phyloP scores from a whole-genome alignment of 202 grass and related monocot genomes.

The Hordeum pubiflorum region DNA sequence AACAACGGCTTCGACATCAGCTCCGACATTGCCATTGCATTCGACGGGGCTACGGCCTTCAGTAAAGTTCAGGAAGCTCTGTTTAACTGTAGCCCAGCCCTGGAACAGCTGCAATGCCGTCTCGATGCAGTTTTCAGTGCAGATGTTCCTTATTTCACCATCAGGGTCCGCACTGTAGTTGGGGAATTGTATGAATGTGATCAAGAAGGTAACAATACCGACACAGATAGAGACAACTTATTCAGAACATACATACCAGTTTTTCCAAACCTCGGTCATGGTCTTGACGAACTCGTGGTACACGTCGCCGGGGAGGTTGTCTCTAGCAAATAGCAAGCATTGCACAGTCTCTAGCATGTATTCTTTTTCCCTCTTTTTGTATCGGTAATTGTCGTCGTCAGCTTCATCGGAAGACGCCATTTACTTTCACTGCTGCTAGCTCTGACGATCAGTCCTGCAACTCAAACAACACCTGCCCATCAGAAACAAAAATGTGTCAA shows the following conservation, averaged over 20 bases:
- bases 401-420: slow-evolving; percentile 7
- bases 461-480: slow-evolving; percentile 10
- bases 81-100: neutral
- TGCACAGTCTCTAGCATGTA: neutral
- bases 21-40: neutral
- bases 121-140: neutral
- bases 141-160: slow-evolving; percentile 15
- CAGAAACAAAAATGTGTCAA: neutral
- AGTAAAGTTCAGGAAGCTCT: slow-evolving; percentile 1
- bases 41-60: neutral
- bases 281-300: slow-evolving; percentile 4
- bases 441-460: neutral
- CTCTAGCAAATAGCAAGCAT: slow-evolving; percentile 16
- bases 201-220: neutral
- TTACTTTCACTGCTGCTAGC: neutral
- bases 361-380: neutral
- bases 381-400: neutral
- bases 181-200: neutral
- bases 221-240: neutral
- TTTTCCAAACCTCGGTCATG: neutral
- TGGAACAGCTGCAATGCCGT: slow-evolving; percentile 1
- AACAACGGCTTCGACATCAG: neutral
- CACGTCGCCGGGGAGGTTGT: neutral
- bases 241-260: neutral
- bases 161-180: slow-evolving; percentile 13